Base-by-base conservation (phyloP, 75 land plant genomes). In the Pinus albicaulis region DNA sequence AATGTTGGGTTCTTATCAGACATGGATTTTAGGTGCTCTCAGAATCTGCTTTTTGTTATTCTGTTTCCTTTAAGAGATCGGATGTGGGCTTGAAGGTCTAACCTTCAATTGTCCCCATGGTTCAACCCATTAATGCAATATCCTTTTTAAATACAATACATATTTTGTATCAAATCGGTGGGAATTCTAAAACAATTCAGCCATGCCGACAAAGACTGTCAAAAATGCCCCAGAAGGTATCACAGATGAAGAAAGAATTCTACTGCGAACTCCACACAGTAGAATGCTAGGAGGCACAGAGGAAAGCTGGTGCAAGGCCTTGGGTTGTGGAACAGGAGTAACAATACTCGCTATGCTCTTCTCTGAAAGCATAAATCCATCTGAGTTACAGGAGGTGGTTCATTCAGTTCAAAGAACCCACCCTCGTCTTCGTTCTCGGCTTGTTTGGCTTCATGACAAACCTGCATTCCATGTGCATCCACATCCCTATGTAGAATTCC, bases 271-370 rank as follows among this genome's bases (percentile, higher is more conserved):
- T 41, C 71, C 71, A 19, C 71, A 68, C 23, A 68, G 71, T 44
- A 68, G 71, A 68, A 68, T 68, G 52, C 22, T 89, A 11, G 98
- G 97, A 73, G 86, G 82, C 81, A 94, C 98, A 31, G 99, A 96
- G 86, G 41, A 82, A 72, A 92, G 94, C 80, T 96, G 98, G 98
- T 86, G 85, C 83, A 76, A 83, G 34, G 93, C 95, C 16, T 93
- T 92, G 5, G 89, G 86, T 55, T 77, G 80, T 44, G 99, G 99
- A 72, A 96, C 99, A 16, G 98, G 99, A 74, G 87, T 82, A 77
- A 90, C 93, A 52, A 92, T 92, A 64, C 82, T 96, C 20, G 86
- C 86, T 62, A 64, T 92, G 73, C 87, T 90, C 72, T 83, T 94
- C 87, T 80, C 88, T 16, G 74, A 72, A 3, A 84, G 80, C 0